Evolutionary conservation across 106 monocot species (phyloP).

Genomic region (Agapanthus africanus): DNA sequence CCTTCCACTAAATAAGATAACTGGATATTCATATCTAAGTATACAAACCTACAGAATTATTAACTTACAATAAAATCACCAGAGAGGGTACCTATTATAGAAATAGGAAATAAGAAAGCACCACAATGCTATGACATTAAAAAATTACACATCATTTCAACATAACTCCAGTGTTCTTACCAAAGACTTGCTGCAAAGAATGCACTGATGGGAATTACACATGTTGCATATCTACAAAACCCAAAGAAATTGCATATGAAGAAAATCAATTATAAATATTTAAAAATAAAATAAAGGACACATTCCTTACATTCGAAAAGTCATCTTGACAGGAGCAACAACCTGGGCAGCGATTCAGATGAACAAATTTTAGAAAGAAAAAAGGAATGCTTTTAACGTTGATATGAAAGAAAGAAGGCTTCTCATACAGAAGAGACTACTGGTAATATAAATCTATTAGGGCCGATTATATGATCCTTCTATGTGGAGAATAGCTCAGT

Average conservation of each 20-base stretch:
- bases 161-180: constrained; percentile 28
- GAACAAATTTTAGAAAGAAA: too few relatives aligned
- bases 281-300: neutral
- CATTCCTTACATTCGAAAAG: constrained; percentile 80
- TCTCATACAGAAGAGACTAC: neutral
- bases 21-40: neutral
- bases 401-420: too few relatives aligned
- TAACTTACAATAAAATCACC: neutral
- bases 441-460: neutral
- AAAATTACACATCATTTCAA: constrained; percentile 1
- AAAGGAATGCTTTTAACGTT: too few relatives aligned
- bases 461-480: constrained; percentile 15
- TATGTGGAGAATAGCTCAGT: constrained; percentile 93
- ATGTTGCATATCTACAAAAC: constrained; percentile 84
- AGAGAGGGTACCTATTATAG: neutral
- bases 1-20: neutral
- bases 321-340: constrained; percentile 89
- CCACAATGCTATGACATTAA: neutral
- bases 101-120: neutral
- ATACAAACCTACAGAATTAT: neutral
- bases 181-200: constrained; percentile 97
- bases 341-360: too few relatives aligned
- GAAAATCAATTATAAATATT: neutral
- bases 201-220: constrained; percentile 95
- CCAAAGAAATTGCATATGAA: constrained; percentile 4